These are phyloP conservation scores for Choricystis sp. DNA, from an alignment of 139 green algal genomes.

Conservation along the genomic window DNA sequence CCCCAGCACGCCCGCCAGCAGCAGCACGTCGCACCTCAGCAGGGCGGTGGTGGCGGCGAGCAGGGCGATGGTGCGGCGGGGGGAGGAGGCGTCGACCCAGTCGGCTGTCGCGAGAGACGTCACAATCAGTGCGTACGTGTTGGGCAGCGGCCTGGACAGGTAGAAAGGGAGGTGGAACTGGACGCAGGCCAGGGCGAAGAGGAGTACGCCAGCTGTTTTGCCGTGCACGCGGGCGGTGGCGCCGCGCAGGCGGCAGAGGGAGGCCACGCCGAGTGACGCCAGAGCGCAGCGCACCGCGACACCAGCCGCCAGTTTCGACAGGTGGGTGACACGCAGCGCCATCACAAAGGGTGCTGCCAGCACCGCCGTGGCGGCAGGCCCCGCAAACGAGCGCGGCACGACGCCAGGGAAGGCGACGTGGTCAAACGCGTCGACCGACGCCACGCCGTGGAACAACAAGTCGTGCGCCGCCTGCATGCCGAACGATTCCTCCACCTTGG, in stretches of 20 bases:
- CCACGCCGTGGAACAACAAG: slow-evolving; percentile 35
- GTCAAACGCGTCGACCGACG: slow-evolving; percentile 39
- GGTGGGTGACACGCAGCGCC: neutral
- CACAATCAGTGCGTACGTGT: slow-evolving; percentile 51
- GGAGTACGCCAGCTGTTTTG: slow-evolving; percentile 1
- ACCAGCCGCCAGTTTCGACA: slow-evolving; percentile 7
- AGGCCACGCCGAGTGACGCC: slow-evolving; percentile 12
- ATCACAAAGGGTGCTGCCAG: neutral
- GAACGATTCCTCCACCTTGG: slow-evolving; percentile 83
- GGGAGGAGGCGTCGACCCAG: slow-evolving; percentile 16
- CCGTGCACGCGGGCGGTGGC: slow-evolving; percentile 9
- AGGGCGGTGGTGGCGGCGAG: slow-evolving; percentile 18
- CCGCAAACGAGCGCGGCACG: slow-evolving; percentile 62
- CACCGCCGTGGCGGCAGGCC: neutral
- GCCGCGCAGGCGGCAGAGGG: slow-evolving; percentile 10
- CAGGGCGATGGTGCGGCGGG: slow-evolving; percentile 10
- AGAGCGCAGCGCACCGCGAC: slow-evolving; percentile 9
- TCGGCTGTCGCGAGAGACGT: slow-evolving; percentile 22
- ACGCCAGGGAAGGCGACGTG: slow-evolving; percentile 69
- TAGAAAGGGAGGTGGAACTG: slow-evolving; percentile 85
- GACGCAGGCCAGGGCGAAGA: slow-evolving; percentile 22
- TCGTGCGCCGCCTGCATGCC: slow-evolving; percentile 59
- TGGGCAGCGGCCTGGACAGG: slow-evolving; percentile 49
- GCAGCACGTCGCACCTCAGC: slow-evolving; percentile 56
- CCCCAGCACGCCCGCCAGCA: slow-evolving; percentile 40